Percentiles rank a stretch among this genome's conserved stretches.
Evolutionary conservation across 2,329 filamentous ascomycete genomes (phyloP).

Genomic region (Oidium heveae): DNA sequence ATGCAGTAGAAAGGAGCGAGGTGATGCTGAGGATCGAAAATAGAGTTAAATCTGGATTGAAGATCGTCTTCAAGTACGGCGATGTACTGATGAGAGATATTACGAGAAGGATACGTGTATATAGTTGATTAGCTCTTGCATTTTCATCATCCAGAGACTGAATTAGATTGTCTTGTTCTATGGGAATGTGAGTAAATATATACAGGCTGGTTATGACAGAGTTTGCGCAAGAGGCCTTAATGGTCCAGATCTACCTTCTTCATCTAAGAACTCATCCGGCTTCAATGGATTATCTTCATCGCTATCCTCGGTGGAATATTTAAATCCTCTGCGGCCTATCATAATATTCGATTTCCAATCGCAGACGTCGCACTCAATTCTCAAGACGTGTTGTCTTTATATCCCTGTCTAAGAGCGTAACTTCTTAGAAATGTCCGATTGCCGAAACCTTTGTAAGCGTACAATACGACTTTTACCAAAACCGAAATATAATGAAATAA

Average conservation of each 20-base stretch:
- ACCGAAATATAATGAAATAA: too few species aligned
- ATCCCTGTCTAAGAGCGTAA: too few species aligned
- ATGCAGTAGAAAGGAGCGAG: constrained; percentile 36
- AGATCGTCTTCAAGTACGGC: constrained; percentile 27
- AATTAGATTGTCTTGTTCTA: constrained; percentile 43
- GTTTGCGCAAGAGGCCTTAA: too few species aligned
- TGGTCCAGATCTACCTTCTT: neutral
- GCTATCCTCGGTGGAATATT: neutral
- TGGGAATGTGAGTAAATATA: constrained; percentile 32
- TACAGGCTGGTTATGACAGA: constrained; percentile 10
- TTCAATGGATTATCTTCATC: too few species aligned
- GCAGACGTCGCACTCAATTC: too few species aligned
- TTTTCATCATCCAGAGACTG: constrained; percentile 27
- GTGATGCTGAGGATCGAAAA: constrained; percentile 31
- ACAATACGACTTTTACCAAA: too few species aligned
- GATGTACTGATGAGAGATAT: constrained; percentile 31
- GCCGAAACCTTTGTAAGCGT: too few species aligned
- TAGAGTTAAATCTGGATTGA: constrained; percentile 14
- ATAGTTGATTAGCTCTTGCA: constrained; percentile 28
- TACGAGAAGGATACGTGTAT: constrained; percentile 29
- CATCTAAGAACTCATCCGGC: neutral
- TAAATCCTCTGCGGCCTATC: neutral
- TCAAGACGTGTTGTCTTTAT: too few species aligned
- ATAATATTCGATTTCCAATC: too few species aligned
- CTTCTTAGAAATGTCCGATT: too few species aligned